Evolutionary conservation across 1,284 basidiomycete genomes (phyloP).

Genomic region (Meira nashicola): DNA sequence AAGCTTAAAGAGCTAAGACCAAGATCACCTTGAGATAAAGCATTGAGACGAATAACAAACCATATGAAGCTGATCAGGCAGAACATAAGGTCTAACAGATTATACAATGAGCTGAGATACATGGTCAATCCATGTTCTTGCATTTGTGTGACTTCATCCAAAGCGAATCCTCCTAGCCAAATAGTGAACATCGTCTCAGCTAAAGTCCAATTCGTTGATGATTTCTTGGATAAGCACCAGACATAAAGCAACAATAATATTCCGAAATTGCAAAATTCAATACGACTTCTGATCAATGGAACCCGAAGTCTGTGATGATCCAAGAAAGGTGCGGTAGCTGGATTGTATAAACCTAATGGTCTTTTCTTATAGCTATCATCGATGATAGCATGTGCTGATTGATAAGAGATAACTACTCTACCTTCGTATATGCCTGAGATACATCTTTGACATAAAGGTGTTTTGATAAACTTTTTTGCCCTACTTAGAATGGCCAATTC

Average conservation of each 20-base stretch:
- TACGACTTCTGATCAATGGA: constrained; percentile 77
- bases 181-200: constrained; percentile 37
- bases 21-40: constrained; percentile 34
- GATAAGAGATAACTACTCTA: constrained; percentile 32
- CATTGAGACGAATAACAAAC: constrained; percentile 48
- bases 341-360: constrained; percentile 89
- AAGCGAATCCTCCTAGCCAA: constrained; percentile 63
- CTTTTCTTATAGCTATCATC: constrained; percentile 82
- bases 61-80: constrained; percentile 51
- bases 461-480: constrained; percentile 44
- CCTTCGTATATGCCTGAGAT: constrained; percentile 45
- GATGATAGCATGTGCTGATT: constrained; percentile 37
- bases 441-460: constrained; percentile 40
- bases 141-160: constrained; percentile 88
- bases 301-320: constrained; percentile 95
- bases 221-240: constrained; percentile 44
- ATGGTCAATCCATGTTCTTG: constrained; percentile 86
- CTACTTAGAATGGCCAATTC: constrained; percentile 42
- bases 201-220: constrained; percentile 28
- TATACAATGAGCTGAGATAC: constrained; percentile 54
- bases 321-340: constrained; percentile 79
- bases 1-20: constrained; percentile 45
- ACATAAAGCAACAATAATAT: constrained; percentile 42
- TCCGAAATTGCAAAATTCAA: constrained; percentile 75
- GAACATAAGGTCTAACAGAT: constrained; percentile 32